Evolutionary conservation across 2,329 filamentous ascomycete genomes (phyloP), one percentile per base, ranked within the genome.

Genomic region (Aspergillus aculeatinus): DNA sequence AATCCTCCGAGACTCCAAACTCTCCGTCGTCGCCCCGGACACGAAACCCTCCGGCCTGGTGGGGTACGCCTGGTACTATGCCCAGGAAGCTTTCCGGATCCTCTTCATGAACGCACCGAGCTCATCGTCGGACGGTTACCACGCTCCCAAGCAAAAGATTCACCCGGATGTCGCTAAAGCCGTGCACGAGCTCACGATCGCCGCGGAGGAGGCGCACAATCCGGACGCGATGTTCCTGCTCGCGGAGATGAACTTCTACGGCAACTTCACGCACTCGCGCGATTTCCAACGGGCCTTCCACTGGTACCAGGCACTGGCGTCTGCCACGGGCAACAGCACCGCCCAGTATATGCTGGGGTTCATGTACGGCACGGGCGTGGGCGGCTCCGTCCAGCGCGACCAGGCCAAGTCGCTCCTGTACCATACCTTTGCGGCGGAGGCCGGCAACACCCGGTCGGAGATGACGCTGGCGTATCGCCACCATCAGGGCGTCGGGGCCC

Each of bases 261-360:
- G 95, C 73, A 97, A 98, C 76, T 96, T 89, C 76, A 90, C 91
- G 23, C 85, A 97, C 70, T 93, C 94, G 1, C 85, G 89, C 65
- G 87, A 97, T 72, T 92, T 96, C 67, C 81, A 85, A 33, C 82
- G 85, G 51, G 91, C 95, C 0, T 96, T 96, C 73, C 82, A 85
- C 65, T 85, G 91, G 79, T 99, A 98, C 76, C 82, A 90, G 63
- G 83, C 88, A 62, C 83, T 99, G 57, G 91, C 94, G 2, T 82
- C 83, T 19, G 75, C 88, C 60, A 85, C 89, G 65, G 95, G 94
- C 49, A 98, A 99, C 76, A 89, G 87, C 65, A 96, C 94, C 12
- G 95, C 95, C 1, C 92, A 98, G 74, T 89, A 96, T 76, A 97
- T 99, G 94, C 74, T 98, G 51, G 95, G 91, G 0, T 87, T 99